Evolutionary conservation across 1,284 basidiomycete species (phyloP), one percentile per base, ranked within the genome.

Genomic region (Apiotrichum laibachii): DNA sequence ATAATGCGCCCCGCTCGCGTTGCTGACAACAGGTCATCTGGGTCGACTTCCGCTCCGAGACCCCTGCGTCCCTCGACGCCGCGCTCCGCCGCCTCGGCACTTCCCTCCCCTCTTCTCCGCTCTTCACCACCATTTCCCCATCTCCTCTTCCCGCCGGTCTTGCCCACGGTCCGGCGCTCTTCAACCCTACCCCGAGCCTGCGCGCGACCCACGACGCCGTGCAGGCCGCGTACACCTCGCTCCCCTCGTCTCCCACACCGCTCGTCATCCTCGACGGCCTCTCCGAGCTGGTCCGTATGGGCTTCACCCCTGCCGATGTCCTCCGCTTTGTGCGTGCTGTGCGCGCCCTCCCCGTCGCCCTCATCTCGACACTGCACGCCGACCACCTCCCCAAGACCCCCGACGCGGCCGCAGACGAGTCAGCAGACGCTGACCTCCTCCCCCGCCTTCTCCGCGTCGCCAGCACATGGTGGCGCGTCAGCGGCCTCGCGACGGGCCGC

Each of bases 221-320:
- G 19, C 31, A 31, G 5, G 21, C 22, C 6, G 55, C 51, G 15
- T 35, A 49, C 19, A 1, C 43, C 19, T 21, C 42, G 43, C 12
- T 26, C 22, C 45, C 5, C 12, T 7, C 37, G 21, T 35, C 44
- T 22, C 34, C 56, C 35, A 33, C 42, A 10, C 40, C 33, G 5
- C 52, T 78, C 51, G 53, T 78, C 12, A 57, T 78, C 16, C 64
- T 78, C 7, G 76, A 77, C 56, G 76, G 75, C 16, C 59, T 77
- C 18, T 63, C 60, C 31, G 68, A 73, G 33, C 58, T 77, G 16
- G n/a, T 59, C 6, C 65, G 57, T 48, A 67, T 69, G 42, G 77
- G 75, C 0, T 64, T 75, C 49, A 33, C 57, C 0, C n/a, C 64
- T 7, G 48, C 37, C 2, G 61, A 66, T 0, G 56, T 78, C 8